Base-by-base conservation (phyloP, 2,329 filamentous ascomycete genomes). In the Emericellopsis cladophorae region DNA sequence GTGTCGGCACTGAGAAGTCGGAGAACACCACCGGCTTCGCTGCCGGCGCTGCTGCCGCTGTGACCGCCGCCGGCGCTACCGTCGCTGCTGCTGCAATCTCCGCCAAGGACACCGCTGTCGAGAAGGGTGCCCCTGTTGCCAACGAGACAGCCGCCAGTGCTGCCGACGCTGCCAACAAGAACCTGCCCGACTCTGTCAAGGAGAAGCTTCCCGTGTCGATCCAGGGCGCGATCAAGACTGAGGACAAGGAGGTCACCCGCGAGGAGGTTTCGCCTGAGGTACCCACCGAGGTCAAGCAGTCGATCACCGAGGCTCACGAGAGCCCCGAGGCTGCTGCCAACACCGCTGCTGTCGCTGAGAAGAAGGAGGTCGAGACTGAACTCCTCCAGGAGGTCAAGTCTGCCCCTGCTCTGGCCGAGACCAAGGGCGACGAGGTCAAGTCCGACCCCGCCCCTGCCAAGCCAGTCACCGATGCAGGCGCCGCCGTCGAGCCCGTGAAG, bases 331-430 rank as follows among this genome's bases (percentile, higher is more conserved):
- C 85, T 29, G 75, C 82, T 31, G 72, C 74, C 42, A 81, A 79
- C 58, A 66, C 76, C 2, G 69, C 70, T 42, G 82, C 79, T 15
- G 83, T 92, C 7, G 64, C 73, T 46, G 84, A 89, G 51, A 92
- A 92, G 74, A 76, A 75, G 57, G 70, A 67, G 9, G 70, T 88
- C 5, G 86, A 93, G 65, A 60, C 74, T 22, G 82, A 94, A 62
- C 68, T 93, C 8, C 66, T 88, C 37, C 70, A 76, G 48, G 74
- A 83, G 57, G 70, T 79, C 45, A 67, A 72, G 57, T 55, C 60
- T 40, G 54, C 55, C 40, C 51, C 65, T 48, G 53, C 56, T 11
- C 49, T 54, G 0, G 51, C 44, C 32, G 62, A 61, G 33, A 43
- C 57, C 39, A 48, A 51, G 46, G 46, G 45, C 23, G 44, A 43